Conservation (phyloP, 139 green algal species). For the Chlamydomonas incerta region DNA sequence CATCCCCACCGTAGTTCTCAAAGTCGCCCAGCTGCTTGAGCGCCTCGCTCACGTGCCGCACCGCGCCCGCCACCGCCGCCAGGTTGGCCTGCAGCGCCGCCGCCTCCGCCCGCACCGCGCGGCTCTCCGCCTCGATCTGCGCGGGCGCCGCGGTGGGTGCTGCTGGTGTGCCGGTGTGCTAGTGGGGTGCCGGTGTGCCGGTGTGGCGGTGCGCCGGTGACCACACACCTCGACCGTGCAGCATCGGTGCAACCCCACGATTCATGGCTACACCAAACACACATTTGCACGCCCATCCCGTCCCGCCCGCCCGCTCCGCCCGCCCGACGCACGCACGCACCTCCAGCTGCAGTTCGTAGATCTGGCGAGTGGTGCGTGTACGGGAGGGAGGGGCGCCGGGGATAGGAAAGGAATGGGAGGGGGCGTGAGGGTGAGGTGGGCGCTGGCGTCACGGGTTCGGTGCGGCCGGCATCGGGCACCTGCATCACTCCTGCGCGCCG, state of each 20-base stretch:
- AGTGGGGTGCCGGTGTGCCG: too few species aligned
- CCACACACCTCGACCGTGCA: too few species aligned
- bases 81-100: constrained; percentile 18
- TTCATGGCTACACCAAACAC: too few species aligned
- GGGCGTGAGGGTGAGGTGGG: too few species aligned
- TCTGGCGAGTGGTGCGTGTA: constrained; percentile 24
- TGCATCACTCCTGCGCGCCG: too few species aligned
- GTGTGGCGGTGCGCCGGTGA: too few species aligned
- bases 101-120: constrained; percentile 37
- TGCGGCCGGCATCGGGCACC: too few species aligned
- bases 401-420: too few species aligned
- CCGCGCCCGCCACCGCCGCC: not conserved
- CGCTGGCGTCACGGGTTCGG: too few species aligned
- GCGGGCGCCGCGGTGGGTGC: not conserved
- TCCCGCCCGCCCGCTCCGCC: not conserved
- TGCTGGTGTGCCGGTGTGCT: not conserved
- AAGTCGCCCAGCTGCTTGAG: constrained; percentile 62
- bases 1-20: constrained; percentile 57
- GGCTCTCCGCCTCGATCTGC: constrained; percentile 33
- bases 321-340: not conserved
- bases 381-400: too few species aligned
- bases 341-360: constrained; percentile 53
- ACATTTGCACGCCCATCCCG: too few species aligned
- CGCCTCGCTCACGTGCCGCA: constrained; percentile 26
- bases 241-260: too few species aligned